Conservation (phyloP, 2,329 filamentous ascomycete genomes). For the Neurospora sp. region DNA sequence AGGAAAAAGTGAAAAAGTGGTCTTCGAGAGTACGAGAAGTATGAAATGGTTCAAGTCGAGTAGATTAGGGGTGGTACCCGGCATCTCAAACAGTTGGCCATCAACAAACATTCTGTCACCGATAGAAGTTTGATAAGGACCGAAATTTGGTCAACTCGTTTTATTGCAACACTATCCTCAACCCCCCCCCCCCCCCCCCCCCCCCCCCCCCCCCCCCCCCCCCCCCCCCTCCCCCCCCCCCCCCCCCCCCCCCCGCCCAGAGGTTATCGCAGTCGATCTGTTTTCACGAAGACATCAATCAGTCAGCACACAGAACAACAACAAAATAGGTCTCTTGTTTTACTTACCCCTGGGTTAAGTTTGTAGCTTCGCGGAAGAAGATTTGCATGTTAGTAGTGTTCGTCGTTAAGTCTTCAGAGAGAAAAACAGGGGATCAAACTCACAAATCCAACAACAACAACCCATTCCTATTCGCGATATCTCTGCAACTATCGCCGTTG, state of each 20-base stretch:
- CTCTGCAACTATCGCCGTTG: not conserved
- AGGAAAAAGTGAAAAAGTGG: not conserved
- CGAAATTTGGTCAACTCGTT: not conserved
- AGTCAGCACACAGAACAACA: not conserved
- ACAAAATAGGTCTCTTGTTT: not conserved
- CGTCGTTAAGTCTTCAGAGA: too few relatives aligned
- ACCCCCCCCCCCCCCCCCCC: too few relatives aligned
- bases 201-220: too few relatives aligned
- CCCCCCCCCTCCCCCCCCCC: too few relatives aligned
- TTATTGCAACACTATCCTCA: not conserved
- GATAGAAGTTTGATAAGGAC: not conserved
- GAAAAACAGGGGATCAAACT: not conserved
- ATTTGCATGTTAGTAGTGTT: not conserved
- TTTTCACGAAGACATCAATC: not conserved
- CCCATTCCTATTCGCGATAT: not conserved
- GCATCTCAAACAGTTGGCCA: not conserved
- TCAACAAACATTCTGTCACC: not conserved
- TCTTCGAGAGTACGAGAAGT: not conserved
- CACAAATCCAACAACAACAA: not conserved
- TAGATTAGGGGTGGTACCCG: not conserved
- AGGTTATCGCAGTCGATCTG: slow-evolving; percentile 18
- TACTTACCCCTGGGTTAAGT: slow-evolving; percentile 5
- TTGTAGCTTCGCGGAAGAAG: not conserved
- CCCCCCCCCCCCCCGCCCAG: slow-evolving; percentile 5
- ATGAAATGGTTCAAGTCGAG: not conserved